Conservation (phyloP, 768 basidiomycete genomes). For the Panus rudis region DNA sequence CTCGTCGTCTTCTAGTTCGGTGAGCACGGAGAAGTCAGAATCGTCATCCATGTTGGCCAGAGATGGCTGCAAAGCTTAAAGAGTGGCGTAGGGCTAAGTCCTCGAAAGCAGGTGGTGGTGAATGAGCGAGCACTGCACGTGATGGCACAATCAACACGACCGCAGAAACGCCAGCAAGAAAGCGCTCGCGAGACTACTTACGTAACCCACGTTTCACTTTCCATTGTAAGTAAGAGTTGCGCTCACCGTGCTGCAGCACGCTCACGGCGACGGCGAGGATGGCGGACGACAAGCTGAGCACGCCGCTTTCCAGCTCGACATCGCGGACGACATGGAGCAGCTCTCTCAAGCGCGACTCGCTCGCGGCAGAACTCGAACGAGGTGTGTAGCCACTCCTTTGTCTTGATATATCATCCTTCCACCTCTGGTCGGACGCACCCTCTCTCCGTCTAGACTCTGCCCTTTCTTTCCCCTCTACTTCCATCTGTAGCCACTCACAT, state of each 20-base stretch:
- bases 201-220: too few species aligned
- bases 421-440: neutral
- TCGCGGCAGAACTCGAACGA: slow-evolving; percentile 62
- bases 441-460: neutral
- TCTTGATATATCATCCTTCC: neutral
- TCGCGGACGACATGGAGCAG: slow-evolving; percentile 9
- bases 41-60: too few species aligned
- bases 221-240: too few species aligned
- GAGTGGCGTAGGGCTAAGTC: too few species aligned
- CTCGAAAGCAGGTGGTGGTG: too few species aligned
- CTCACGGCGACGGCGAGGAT: slow-evolving; percentile 10
- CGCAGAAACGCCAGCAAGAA: too few species aligned
- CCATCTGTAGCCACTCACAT: slow-evolving; percentile 1
- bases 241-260: neutral
- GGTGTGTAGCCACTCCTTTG: slow-evolving; percentile 32
- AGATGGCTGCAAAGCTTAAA: slow-evolving; percentile 9
- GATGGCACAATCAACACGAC: too few species aligned
- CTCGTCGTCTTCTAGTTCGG: slow-evolving; percentile 21
- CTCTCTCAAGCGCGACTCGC: slow-evolving; percentile 49
- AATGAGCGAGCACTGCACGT: too few species aligned
- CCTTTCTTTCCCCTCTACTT: neutral
- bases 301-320: slow-evolving; percentile 12
- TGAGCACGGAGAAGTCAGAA: slow-evolving; percentile 21
- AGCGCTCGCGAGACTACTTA: too few species aligned
- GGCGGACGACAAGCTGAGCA: slow-evolving; percentile 18